A percentile compares a stretch with the other conserved stretches of the same genome.
These are phyloP conservation scores for Grammothele lineata DNA, from an alignment of 768 basidiomycete species.

Conservation along the genomic window DNA sequence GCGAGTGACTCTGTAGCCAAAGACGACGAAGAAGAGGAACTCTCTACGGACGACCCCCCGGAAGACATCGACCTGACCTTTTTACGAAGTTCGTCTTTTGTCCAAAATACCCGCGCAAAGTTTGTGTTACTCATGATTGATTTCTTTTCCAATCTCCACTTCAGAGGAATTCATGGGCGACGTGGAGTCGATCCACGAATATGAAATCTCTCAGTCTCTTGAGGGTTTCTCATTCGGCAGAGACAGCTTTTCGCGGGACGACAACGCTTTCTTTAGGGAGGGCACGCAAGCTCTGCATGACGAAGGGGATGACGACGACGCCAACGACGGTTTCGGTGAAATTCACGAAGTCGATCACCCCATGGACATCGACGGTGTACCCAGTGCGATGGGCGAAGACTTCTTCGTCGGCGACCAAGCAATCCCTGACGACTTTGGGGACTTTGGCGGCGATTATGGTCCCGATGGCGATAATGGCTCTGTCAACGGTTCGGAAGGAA, in stretches of 20 bases:
- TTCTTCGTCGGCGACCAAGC: conserved; percentile 66
- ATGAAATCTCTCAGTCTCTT: conserved; percentile 78
- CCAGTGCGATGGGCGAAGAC: conserved; percentile 45
- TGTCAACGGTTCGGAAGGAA: conserved; percentile 37
- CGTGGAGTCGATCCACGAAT: conserved; percentile 55
- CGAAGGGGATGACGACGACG: conserved; percentile 44
- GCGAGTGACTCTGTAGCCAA: conserved; percentile 87
- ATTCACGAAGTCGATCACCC: conserved; percentile 29
- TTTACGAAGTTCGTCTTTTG: conserved; percentile 47
- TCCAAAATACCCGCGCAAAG: not conserved
- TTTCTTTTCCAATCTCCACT: conserved; percentile 9
- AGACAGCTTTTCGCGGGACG: conserved; percentile 58
- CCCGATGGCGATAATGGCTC: conserved; percentile 44
- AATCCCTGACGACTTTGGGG: conserved; percentile 41
- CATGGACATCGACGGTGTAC: conserved; percentile 40
- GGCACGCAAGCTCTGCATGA: conserved; percentile 38
- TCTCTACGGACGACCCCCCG: conserved; percentile 53
- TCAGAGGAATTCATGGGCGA: conserved; percentile 73
- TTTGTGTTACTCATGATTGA: conserved; percentile 3
- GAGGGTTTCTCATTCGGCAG: conserved; percentile 79
- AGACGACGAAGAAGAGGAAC: conserved; percentile 66
- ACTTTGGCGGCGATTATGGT: conserved; percentile 35
- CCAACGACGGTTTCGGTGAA: conserved; percentile 31
- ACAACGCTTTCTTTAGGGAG: conserved; percentile 56
- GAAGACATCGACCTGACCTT: conserved; percentile 63